Evolutionary conservation across 495 filamentous ascomycete species (phyloP), one percentile per base, ranked within the genome.

Genomic region (Corynascus novoguineensis): DNA sequence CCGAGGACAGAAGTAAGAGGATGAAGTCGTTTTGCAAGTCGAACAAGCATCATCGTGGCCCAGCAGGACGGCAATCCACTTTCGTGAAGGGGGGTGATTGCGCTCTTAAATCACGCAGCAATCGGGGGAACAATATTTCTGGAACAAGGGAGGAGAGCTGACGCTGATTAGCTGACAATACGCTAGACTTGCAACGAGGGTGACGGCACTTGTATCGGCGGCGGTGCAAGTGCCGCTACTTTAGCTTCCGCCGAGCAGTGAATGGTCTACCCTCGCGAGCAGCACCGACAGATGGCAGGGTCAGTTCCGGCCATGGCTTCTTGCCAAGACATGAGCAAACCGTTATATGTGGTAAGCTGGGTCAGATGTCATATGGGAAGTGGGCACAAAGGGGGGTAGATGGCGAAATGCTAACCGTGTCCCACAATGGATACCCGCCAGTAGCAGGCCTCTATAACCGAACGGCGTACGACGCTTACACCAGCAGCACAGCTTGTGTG

Each of bases 221-320:
- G 57, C 57, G 49, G 57, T 59, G n/a, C n/a, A n/a, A n/a, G n/a
- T n/a, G 57, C 57, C 29, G 41, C 34, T 59, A 59, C 50, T 31
- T 53, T 25, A 24, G 21, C 32, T 40, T 11, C 44, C 32, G 29
- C 29, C 38, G 27, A 37, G 57, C 57, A 50, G 57, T 59, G 57
- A 53, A 42, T 53, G 57, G 42, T 31, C 4, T 24, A 44, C n/a
- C 25, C 38, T 10, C 22, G 31, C 32, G 12, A 38, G 57, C 44
- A 7, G 38, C 29, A 21, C 49, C 32, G 22, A 17, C 6, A n/a
- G 25, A 35, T n/a, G 50, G 29, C 9, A 35, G 22, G 50, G 17
- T 40, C 2, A 28, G 25, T 19, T 29, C 35, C 50, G 37, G 25
- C 50, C 50, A 41, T 42, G 37, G 50, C 25, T 29, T 42, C 37